Percentiles rank a stretch among this genome's conserved stretches.
Evolutionary conservation across 495 filamentous ascomycete genomes (phyloP).

Genomic region (Tuber calosporum): DNA sequence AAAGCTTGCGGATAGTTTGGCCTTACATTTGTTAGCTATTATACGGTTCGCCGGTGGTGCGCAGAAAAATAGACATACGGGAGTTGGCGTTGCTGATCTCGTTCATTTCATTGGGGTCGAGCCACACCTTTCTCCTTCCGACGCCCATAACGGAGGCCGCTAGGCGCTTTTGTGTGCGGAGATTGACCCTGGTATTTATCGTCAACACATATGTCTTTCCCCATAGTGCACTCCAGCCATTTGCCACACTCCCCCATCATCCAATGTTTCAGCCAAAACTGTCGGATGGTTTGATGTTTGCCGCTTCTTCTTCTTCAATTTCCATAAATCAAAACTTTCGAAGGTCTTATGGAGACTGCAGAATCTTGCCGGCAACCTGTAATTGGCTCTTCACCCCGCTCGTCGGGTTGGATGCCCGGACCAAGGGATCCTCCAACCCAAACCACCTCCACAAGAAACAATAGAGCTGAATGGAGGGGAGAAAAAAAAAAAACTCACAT

Average conservation of each 20-base stretch:
- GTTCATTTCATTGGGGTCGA: conserved; percentile 98
- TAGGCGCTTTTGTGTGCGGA: conserved; percentile 99
- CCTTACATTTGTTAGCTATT: conserved; percentile 27
- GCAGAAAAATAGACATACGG: conserved; percentile 46
- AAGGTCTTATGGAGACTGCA: background rate
- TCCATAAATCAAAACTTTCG: background rate
- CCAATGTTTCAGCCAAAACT: background rate
- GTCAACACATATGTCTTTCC: conserved; percentile 9
- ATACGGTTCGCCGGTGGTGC: background rate
- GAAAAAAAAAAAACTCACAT: conserved; percentile 35
- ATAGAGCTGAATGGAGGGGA: conserved; percentile 15
- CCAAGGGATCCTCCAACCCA: background rate
- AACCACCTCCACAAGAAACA: background rate
- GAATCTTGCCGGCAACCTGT: background rate
- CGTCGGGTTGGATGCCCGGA: background rate
- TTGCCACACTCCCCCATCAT: background rate
- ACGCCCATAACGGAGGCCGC: conserved; percentile 95
- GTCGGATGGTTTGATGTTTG: background rate
- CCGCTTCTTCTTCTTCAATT: background rate
- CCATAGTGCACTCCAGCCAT: background rate
- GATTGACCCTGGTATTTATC: conserved; percentile 74
- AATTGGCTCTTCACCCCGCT: background rate
- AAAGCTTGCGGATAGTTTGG: conserved; percentile 99
- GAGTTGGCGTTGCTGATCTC: conserved; percentile 99
- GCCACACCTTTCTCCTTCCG: conserved; percentile 99